Conservation (phyloP, 257 asterid species). For the Lycium ferocissimum region DNA sequence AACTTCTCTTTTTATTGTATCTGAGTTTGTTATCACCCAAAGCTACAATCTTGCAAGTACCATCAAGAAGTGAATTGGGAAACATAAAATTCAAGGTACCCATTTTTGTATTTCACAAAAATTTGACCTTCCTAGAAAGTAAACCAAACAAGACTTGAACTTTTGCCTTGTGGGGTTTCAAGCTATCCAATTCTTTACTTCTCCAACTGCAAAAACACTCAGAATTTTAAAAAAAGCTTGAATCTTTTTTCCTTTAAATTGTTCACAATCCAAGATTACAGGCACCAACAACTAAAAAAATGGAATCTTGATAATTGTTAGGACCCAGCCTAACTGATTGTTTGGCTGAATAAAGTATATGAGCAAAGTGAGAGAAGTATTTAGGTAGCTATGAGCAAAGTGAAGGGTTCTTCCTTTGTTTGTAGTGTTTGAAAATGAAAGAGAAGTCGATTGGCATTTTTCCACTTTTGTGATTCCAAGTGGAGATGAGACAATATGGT, state of each 20-base stretch:
- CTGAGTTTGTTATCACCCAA: constrained; percentile 41
- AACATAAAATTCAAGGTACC: constrained; percentile 43
- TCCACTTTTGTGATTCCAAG: constrained; percentile 40
- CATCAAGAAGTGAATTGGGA: constrained; percentile 45
- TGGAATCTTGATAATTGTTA: constrained; percentile 24
- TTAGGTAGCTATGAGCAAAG: background rate
- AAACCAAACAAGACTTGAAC: constrained; percentile 30
- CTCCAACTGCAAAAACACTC: constrained; percentile 10
- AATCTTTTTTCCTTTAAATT: constrained; percentile 18
- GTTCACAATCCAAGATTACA: constrained; percentile 27
- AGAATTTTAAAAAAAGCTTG: constrained; percentile 29
- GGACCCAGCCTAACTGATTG: background rate
- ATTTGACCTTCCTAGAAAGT: background rate
- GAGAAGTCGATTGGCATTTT: constrained; percentile 33
- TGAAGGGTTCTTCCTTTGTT: constrained; percentile 3
- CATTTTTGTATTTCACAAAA: constrained; percentile 44
- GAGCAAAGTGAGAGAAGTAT: constrained; percentile 2
- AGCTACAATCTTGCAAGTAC: constrained; percentile 41
- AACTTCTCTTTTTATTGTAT: constrained; percentile 32
- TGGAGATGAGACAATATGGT: constrained; percentile 34
- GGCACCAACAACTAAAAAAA: constrained; percentile 11
- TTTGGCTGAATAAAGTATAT: background rate
- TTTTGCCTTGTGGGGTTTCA: constrained; percentile 30
- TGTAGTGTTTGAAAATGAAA: constrained; percentile 1
- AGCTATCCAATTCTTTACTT: background rate